These are phyloP conservation scores for Acanthamoeba royreba DNA, from an alignment of 208 protist genomes.

Conservation along the genomic window DNA sequence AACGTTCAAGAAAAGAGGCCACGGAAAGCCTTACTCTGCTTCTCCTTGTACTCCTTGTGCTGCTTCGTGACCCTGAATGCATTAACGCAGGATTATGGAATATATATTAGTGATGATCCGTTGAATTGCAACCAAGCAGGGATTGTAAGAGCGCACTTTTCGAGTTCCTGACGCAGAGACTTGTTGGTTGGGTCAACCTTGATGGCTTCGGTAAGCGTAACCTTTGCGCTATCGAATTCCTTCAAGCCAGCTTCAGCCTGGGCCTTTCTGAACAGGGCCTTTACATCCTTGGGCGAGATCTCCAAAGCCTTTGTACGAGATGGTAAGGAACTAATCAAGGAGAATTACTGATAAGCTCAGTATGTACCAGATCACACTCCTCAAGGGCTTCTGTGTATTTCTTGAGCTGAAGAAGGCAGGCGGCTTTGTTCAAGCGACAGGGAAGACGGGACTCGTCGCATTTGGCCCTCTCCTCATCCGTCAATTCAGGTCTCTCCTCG, in stretches of 20 bases:
- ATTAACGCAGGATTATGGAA: no score
- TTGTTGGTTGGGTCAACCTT: not conserved
- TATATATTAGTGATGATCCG: no score
- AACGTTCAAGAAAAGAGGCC: not conserved
- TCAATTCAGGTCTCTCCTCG: not conserved
- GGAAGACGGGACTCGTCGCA: not conserved
- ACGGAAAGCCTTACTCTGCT: conserved; percentile 16
- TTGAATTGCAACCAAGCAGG: not conserved
- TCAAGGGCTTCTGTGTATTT: not conserved
- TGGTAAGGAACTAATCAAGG: no score
- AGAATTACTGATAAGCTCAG: not conserved
- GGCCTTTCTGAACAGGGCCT: not conserved
- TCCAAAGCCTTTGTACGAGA: not conserved
- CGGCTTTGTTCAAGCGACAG: conserved; percentile 5
- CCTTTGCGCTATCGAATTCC: not conserved
- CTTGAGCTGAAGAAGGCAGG: not conserved
- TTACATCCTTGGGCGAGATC: not conserved
- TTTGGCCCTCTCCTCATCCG: not conserved
- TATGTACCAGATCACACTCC: not conserved
- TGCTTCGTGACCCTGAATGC: not conserved
- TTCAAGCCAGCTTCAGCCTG: not conserved
- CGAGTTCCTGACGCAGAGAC: not conserved
- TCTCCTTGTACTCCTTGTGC: conserved; percentile 10
- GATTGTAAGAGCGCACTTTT: not conserved
- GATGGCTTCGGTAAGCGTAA: not conserved